Percentiles rank a stretch among this genome's conserved stretches.
Conservation (phyloP, 805 yeast species). For the Spathaspora gorwiae region DNA sequence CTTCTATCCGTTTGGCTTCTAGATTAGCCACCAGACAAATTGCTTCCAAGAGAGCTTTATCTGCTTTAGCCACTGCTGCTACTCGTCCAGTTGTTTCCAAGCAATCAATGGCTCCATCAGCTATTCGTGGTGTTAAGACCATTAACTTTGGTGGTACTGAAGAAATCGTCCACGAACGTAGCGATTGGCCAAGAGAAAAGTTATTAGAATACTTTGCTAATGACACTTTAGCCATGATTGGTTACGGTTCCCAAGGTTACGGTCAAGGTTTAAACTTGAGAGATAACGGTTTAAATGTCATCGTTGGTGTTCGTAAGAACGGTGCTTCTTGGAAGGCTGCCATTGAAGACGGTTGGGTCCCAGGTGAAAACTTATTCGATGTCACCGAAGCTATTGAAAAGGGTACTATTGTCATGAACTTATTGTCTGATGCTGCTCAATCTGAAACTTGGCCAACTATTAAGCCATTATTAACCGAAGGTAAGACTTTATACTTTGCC, state of each 20-base stretch:
- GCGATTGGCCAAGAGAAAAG: slow-evolving; percentile 99
- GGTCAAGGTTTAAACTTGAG: slow-evolving; percentile 99
- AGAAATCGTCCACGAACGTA: slow-evolving; percentile 96
- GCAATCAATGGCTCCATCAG: slow-evolving; percentile 39
- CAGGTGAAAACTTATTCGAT: slow-evolving; percentile 96
- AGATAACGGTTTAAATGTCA: slow-evolving; percentile 97
- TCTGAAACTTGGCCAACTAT: slow-evolving; percentile 92
- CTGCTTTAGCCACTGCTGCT: slow-evolving; percentile 42
- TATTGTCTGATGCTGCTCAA: slow-evolving; percentile 98
- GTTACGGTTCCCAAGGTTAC: slow-evolving; percentile 99
- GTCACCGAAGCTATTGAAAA: slow-evolving; percentile 87
- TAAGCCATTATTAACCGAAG: slow-evolving; percentile 91
- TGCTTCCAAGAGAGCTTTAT: slow-evolving; percentile 63
- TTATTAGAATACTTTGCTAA: slow-evolving; percentile 93
- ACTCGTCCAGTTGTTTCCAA: slow-evolving; percentile 40
- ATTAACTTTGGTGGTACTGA: slow-evolving; percentile 95
- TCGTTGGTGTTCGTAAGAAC: slow-evolving; percentile 95
- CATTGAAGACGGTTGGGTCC: slow-evolving; percentile 99
- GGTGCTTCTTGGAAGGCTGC: slow-evolving; percentile 99
- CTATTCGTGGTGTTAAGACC: slow-evolving; percentile 88
- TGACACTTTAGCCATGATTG: slow-evolving; percentile 95
- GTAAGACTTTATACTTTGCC: slow-evolving; percentile 96
- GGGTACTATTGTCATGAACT: slow-evolving; percentile 96
- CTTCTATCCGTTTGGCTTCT: slow-evolving; percentile 44
- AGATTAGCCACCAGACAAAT: slow-evolving; percentile 43